These are phyloP conservation scores for Fusarium annulatum DNA, from an alignment of 2,329 filamentous ascomycete species.

Conservation along the genomic window DNA sequence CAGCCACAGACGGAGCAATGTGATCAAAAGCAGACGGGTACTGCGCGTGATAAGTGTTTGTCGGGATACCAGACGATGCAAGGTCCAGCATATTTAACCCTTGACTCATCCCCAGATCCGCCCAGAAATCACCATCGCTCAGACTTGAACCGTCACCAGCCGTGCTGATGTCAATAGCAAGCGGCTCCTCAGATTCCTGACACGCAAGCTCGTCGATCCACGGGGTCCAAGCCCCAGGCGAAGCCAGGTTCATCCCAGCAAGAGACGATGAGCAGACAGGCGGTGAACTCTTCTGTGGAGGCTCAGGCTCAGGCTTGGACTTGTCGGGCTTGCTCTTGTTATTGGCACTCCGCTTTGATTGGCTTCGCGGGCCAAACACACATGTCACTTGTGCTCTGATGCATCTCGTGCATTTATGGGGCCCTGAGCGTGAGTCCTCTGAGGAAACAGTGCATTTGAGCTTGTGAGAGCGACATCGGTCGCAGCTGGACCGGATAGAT, in stretches of 20 bases:
- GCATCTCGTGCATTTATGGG: not conserved
- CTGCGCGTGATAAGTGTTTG: not conserved
- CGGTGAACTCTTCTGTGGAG: not conserved
- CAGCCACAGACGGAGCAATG: fast-evolving
- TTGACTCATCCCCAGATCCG: not conserved
- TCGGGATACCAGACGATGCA: not conserved
- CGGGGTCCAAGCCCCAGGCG: not conserved
- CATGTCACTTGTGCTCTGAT: slow-evolving; percentile 3
- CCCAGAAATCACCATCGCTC: not conserved
- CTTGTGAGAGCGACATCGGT: not conserved
- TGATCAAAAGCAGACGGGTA: not conserved
- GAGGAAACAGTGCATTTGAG: not conserved
- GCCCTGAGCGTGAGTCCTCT: not conserved
- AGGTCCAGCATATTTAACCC: not conserved
- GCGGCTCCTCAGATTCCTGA: fast-evolving
- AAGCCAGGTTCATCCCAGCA: not conserved
- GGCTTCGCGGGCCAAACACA: not conserved
- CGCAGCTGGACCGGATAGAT: not conserved
- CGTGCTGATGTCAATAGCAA: fast-evolving
- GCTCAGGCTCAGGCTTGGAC: fast-evolving
- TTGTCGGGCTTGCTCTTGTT: not conserved
- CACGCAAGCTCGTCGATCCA: not conserved
- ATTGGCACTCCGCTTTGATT: not conserved
- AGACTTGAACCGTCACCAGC: not conserved
- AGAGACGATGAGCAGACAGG: not conserved